Evolutionary conservation across 805 yeast species (phyloP).

Genomic region (Metschnikowia arizonensis): DNA sequence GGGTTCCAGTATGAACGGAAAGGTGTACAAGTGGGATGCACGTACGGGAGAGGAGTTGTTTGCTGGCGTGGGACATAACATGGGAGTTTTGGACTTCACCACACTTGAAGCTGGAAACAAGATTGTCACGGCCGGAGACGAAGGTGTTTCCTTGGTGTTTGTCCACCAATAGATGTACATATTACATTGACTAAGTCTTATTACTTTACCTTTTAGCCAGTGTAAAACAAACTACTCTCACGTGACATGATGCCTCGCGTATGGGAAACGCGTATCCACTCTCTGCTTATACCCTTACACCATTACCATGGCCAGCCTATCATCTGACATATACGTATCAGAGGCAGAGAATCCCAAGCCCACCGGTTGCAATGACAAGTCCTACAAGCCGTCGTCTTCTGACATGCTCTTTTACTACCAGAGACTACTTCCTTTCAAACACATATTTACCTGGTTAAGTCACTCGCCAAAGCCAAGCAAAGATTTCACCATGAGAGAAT

Average conservation of each 20-base stretch:
- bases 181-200: neutral
- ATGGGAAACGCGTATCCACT: constrained; percentile 1
- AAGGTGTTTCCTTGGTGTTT: constrained; percentile 83
- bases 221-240: no score
- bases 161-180: constrained; percentile 8
- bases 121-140: constrained; percentile 92
- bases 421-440: constrained; percentile 67
- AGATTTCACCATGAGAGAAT: constrained; percentile 85
- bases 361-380: constrained; percentile 5
- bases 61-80: constrained; percentile 86
- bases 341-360: constrained; percentile 3
- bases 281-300: no score
- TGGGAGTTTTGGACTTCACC: constrained; percentile 88
- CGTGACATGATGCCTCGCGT: neutral
- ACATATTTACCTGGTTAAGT: constrained; percentile 82
- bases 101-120: constrained; percentile 61
- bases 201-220: neutral
- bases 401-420: constrained; percentile 74
- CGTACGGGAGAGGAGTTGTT: constrained; percentile 77
- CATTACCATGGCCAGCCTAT: neutral
- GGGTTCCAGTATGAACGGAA: constrained; percentile 81
- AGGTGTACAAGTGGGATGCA: constrained; percentile 81
- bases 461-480: constrained; percentile 73
- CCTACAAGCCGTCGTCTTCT: constrained; percentile 41
- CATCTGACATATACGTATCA: constrained; percentile 3